A percentile compares a stretch with the other conserved stretches of the same genome.
These are phyloP conservation scores for Rostrohypoxylon terebratum DNA, from an alignment of 495 filamentous ascomycete species.

Conservation along the genomic window DNA sequence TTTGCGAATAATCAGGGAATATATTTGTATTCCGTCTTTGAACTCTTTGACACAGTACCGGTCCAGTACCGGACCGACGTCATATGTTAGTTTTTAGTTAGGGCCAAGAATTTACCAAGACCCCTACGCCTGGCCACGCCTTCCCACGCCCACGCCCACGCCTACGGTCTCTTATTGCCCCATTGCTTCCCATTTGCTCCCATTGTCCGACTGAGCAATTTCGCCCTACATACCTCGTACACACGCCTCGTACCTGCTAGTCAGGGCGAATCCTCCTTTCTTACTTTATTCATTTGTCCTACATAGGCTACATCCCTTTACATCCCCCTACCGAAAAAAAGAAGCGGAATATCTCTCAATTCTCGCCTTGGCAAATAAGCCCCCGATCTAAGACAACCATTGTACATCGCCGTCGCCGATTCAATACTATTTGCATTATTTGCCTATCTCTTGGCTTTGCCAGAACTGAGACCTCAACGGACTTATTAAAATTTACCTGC, in stretches of 20 bases:
- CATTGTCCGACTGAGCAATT: constrained; percentile 33
- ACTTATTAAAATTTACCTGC: constrained; percentile 9
- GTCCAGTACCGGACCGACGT: constrained; percentile 45
- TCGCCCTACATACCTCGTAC: constrained; percentile 14
- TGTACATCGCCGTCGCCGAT: constrained; percentile 18
- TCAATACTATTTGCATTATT: neutral
- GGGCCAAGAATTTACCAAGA: constrained; percentile 47
- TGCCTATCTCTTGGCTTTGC: constrained; percentile 20
- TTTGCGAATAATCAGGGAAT: constrained; percentile 33
- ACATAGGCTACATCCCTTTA: neutral
- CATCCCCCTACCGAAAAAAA: neutral
- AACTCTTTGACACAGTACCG: constrained; percentile 33
- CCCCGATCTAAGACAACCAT: constrained; percentile 22
- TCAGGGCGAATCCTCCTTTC: constrained; percentile 3
- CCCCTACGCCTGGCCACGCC: constrained; percentile 34
- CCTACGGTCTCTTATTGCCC: too few relatives aligned
- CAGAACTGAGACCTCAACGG: constrained; percentile 7
- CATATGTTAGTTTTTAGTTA: constrained; percentile 34
- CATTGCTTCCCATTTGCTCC: neutral
- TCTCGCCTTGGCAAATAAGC: constrained; percentile 22
- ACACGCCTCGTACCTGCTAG: neutral
- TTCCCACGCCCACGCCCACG: too few relatives aligned
- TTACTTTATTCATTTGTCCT: constrained; percentile 13
- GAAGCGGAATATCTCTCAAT: constrained; percentile 20
- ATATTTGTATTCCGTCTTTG: constrained; percentile 22